phyloP scores from a whole-genome alignment of 768 basidiomycete genomes.

The Mrakia blollopis region DNA sequence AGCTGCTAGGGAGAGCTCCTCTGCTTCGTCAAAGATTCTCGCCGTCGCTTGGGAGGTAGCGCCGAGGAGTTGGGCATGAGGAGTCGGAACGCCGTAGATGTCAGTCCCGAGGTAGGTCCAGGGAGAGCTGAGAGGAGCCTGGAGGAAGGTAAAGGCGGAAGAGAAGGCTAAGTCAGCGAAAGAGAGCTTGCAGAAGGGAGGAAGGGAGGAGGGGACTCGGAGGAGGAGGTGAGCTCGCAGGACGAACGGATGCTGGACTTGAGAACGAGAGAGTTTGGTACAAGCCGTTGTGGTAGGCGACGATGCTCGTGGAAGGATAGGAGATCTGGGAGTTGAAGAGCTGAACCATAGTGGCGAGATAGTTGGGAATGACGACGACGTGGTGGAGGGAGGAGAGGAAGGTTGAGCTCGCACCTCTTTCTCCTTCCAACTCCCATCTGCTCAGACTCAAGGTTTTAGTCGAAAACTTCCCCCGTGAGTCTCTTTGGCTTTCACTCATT shows the following conservation, averaged over 20 bases:
- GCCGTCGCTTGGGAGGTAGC: not conserved
- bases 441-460: not conserved
- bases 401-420: too few relatives aligned
- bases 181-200: too few relatives aligned
- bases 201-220: not conserved
- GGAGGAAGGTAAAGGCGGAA: not conserved
- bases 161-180: not conserved
- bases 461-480: too few relatives aligned
- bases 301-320: constrained; percentile 3
- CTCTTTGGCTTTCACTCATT: too few relatives aligned
- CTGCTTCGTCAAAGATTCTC: constrained; percentile 10
- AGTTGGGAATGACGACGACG: too few relatives aligned
- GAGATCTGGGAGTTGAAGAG: not conserved
- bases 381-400: not conserved
- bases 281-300: constrained; percentile 5
- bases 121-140: constrained; percentile 1
- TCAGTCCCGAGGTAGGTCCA: constrained; percentile 11
- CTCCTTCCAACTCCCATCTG: too few relatives aligned
- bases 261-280: not conserved
- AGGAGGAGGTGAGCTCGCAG: constrained; percentile 1
- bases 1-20: not conserved
- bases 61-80: not conserved
- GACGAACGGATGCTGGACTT: not conserved
- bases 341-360: not conserved
- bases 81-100: not conserved